Base-by-base conservation (phyloP, 2,329 filamentous ascomycete species). In the Coniochaeta hoffmannii region DNA sequence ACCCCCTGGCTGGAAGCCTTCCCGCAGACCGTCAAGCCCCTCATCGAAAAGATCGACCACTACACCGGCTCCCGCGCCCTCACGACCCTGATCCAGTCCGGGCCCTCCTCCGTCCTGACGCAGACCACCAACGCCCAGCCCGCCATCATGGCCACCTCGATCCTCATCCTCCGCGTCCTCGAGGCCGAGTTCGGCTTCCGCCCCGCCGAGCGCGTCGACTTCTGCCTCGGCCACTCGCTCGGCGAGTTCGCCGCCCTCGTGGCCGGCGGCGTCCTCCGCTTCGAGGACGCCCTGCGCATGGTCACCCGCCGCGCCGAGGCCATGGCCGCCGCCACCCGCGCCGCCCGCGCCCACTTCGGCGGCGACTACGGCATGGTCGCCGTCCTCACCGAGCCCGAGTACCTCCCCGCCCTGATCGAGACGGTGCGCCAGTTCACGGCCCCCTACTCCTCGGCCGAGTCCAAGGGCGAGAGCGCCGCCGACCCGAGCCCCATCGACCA, bases 341-440 rank as follows among this genome's bases (percentile, higher is more conserved):
- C 79, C 24, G 89, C 89, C 4, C 76, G 80, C 12, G 77, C 83
- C 58, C 72, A 82, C 58, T 84, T 86, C 60, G 89, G 89, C 55
- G 88, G 89, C 60, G 88, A 91, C 63, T 94, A 95, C 65, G 93
- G 93, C 66, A 97, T 97, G 93, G 86, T 97, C 24, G 93, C 93
- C 4, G 76, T 97, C 11, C 87, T 97, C 8, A 96, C 90, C 57
- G 91, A 97, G 67, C 87, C 90, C 3, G 81, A 86, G 60, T 88
- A 90, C 67, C 79, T 97, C 57, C 71, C 76, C 12, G 70, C 76
- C 5, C 77, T 97, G 54, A 82, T 96, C 56, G 77, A 79, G 55
- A 85, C 88, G 2, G 89, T 96, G 57, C 79, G 87, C 66, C 87
- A 89, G 60, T 96, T 96, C 63, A 80, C 95, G 15, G 87, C 85